Evolutionary conservation across 768 basidiomycete species (phyloP), one percentile per base, ranked within the genome.

Genomic region (Tricholoma sp.): DNA sequence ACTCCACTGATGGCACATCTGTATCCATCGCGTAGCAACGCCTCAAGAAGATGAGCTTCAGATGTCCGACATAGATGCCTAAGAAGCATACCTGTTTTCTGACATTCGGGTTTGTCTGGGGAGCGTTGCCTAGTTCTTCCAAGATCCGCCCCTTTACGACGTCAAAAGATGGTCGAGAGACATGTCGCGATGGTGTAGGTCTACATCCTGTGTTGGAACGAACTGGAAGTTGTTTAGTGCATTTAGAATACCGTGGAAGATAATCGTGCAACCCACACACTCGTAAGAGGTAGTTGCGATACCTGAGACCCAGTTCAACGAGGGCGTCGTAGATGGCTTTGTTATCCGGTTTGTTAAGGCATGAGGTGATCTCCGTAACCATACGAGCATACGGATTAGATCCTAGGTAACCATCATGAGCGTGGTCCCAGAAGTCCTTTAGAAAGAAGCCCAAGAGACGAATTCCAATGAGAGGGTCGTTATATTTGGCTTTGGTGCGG

Each of bases 371-470:
- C 47, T 56, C 55, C 9, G 5, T 1, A 27, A 56, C 6, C 21
- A 56, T 16, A 7, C 47, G 47, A 56, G 47, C 6, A 18, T 56
- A 56, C 18, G 47, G 55, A 32, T 6, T 32, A 19, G 39, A 22
- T 45, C 50, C 56, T 45, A 57, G 43, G 52, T 57, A 37, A 2
- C 18, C 29, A 24, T 57, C 51, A 8, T 47, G 18, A 34, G 47
- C 32, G 49, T 54, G 57, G n/a, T 52, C 50, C 56, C 56, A 52
- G 8, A 57, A 57, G 52, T 53, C 57, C 52, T 37, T 53, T 34
- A 53, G 29, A 47, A 57, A 53, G 29, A 46, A 57, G n/a, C 52
- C 57, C 52, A 57, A 32, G 18, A 53, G 12, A 45, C 57, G 51
- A 49, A 57, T 54, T 34, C 21, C 51, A 31, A 57, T 32, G 21